Percentiles rank a stretch among this genome's conserved stretches.
Conservation (phyloP, 192 early-diverging fungal genomes). For the Thamnidium elegans region DNA sequence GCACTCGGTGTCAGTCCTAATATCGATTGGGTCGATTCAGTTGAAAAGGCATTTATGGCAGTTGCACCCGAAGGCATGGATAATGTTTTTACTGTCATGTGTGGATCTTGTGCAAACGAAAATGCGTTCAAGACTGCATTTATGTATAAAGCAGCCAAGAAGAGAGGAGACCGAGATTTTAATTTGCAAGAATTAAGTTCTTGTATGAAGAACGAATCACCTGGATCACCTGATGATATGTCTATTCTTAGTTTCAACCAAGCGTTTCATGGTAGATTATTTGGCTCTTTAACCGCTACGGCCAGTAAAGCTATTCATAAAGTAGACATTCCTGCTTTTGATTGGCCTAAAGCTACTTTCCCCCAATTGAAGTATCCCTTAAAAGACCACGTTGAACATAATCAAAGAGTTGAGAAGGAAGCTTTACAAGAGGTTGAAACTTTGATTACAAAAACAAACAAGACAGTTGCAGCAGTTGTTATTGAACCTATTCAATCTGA, state of each 20-base stretch:
- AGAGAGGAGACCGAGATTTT: slow-evolving; percentile 37
- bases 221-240: slow-evolving; percentile 59
- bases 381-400: slow-evolving; percentile 54
- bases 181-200: slow-evolving; percentile 41
- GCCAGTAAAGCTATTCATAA: slow-evolving; percentile 71
- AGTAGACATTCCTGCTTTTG: slow-evolving; percentile 71
- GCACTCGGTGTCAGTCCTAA: slow-evolving; percentile 66
- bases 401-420: slow-evolving; percentile 54
- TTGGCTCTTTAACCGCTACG: slow-evolving; percentile 67
- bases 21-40: slow-evolving; percentile 55
- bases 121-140: slow-evolving; percentile 74
- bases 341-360: slow-evolving; percentile 63
- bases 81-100: slow-evolving; percentile 71
- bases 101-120: slow-evolving; percentile 75
- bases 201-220: slow-evolving; percentile 64
- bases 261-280: slow-evolving; percentile 68
- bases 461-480: slow-evolving; percentile 62
- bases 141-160: slow-evolving; percentile 57
- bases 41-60: slow-evolving; percentile 62
- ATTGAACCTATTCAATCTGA: slow-evolving; percentile 75
- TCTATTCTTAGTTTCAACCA: slow-evolving; percentile 62
- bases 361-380: slow-evolving; percentile 66
- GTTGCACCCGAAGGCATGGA: slow-evolving; percentile 64
- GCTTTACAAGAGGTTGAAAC: slow-evolving; percentile 52
- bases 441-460: slow-evolving; percentile 43